phyloP scores from a whole-genome alignment of 2,329 filamentous ascomycete species.

The Neofusicoccum cordaticola region DNA sequence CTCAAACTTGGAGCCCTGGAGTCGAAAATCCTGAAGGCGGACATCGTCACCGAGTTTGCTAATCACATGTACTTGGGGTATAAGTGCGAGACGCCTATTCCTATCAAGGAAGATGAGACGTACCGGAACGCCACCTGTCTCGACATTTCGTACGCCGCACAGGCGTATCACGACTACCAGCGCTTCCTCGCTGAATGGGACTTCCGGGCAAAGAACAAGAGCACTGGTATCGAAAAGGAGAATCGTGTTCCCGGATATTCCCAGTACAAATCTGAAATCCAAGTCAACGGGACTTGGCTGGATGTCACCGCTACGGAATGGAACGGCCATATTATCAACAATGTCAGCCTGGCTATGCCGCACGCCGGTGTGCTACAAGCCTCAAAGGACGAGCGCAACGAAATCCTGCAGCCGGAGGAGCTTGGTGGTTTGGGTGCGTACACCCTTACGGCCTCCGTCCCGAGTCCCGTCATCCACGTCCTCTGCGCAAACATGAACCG shows the following conservation, averaged over 20 bases:
- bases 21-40: constrained; percentile 50
- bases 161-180: constrained; percentile 67
- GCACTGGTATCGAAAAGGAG: constrained; percentile 41
- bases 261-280: constrained; percentile 70
- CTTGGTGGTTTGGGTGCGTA: constrained; percentile 66
- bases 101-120: constrained; percentile 35
- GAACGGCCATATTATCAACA: constrained; percentile 64
- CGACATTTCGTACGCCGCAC: constrained; percentile 66
- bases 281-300: constrained; percentile 68
- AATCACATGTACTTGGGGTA: constrained; percentile 57
- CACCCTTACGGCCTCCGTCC: constrained; percentile 63
- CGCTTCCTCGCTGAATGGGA: constrained; percentile 60
- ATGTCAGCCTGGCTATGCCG: constrained; percentile 74
- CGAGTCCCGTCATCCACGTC: constrained; percentile 69
- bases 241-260: constrained; percentile 60
- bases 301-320: constrained; percentile 55
- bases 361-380: constrained; percentile 68
- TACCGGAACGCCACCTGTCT: constrained; percentile 58
- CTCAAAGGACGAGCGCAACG: constrained; percentile 59
- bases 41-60: constrained; percentile 61
- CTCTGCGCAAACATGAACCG: constrained; percentile 66
- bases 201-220: constrained; percentile 44
- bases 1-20: constrained; percentile 59
- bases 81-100: constrained; percentile 63
- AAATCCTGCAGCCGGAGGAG: constrained; percentile 65